phyloP scores from a whole-genome alignment of 2,329 filamentous ascomycete genomes.

The Pseudogymnoascus sp. region DNA sequence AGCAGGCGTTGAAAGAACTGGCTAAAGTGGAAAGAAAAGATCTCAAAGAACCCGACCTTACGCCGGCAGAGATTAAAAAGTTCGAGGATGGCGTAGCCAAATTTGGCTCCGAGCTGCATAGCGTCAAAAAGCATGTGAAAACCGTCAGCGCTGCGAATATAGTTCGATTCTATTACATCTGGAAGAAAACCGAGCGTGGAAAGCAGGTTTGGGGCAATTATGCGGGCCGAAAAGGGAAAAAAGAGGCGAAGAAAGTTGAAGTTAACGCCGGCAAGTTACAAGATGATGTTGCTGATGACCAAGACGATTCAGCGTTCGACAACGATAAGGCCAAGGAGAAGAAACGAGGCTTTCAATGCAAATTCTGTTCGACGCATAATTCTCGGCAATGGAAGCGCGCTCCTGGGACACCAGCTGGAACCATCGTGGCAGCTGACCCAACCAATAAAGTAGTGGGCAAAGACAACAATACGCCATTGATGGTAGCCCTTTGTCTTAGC shows the following conservation, averaged over 20 bases:
- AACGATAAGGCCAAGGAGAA: constrained; percentile 67
- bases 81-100: constrained; percentile 89
- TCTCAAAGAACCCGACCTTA: constrained; percentile 79
- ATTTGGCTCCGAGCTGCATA: constrained; percentile 82
- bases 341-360: constrained; percentile 84
- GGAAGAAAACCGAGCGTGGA: constrained; percentile 89
- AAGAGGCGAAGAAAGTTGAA: constrained; percentile 69
- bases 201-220: constrained; percentile 86
- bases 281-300: constrained; percentile 85
- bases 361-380: constrained; percentile 74
- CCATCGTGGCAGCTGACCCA: constrained; percentile 59
- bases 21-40: constrained; percentile 59
- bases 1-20: constrained; percentile 64
- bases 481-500: constrained; percentile 78
- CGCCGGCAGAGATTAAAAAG: constrained; percentile 69
- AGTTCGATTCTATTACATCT: constrained; percentile 91
- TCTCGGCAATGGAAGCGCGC: constrained; percentile 90
- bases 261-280: constrained; percentile 68
- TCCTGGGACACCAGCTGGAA: constrained; percentile 65
- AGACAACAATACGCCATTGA: constrained; percentile 67
- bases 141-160: constrained; percentile 71
- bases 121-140: constrained; percentile 78
- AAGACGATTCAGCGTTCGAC: constrained; percentile 95
- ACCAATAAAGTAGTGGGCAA: constrained; percentile 55
- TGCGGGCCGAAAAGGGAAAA: constrained; percentile 80